phyloP scores from a whole-genome alignment of 2,329 filamentous ascomycete genomes.

The Fusarium sp. region DNA sequence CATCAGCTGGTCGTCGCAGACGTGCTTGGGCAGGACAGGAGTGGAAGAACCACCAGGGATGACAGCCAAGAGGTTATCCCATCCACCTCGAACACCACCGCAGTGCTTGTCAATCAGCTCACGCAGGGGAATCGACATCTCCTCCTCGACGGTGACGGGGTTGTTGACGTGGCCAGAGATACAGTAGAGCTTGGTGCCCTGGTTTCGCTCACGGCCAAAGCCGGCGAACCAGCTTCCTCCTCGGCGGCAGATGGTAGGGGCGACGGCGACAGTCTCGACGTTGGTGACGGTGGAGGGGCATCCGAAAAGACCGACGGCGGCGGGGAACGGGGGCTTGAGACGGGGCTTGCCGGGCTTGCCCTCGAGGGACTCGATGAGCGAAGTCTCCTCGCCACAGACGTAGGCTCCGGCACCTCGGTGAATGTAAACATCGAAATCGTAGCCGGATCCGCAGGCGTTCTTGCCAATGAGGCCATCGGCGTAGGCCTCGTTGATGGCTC shows the following conservation, averaged over 20 bases:
- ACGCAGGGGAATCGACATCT: constrained; percentile 97
- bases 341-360: constrained; percentile 99
- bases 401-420: constrained; percentile 98
- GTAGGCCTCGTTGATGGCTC: constrained; percentile 98
- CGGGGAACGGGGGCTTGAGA: constrained; percentile 98
- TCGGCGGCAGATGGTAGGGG: constrained; percentile 93
- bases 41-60: constrained; percentile 98
- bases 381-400: constrained; percentile 98
- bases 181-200: constrained; percentile 97
- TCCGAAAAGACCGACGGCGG: constrained; percentile 95
- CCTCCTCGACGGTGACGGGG: constrained; percentile 96
- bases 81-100: constrained; percentile 93
- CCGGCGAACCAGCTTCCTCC: constrained; percentile 92
- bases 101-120: constrained; percentile 99
- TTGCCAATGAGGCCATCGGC: constrained; percentile 94
- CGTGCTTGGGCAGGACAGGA: constrained; percentile 87
- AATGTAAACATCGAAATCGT: constrained; percentile 97
- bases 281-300: constrained; percentile 98
- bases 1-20: constrained; percentile 98
- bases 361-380: constrained; percentile 96
- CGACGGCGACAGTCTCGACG: constrained; percentile 95
- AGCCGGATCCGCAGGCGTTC: constrained; percentile 96
- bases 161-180: constrained; percentile 99
- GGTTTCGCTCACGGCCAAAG: constrained; percentile 95
- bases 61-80: constrained; percentile 96